Evolutionary conservation across 345 rosid species (phyloP).

Genomic region (Mangifera indica): DNA sequence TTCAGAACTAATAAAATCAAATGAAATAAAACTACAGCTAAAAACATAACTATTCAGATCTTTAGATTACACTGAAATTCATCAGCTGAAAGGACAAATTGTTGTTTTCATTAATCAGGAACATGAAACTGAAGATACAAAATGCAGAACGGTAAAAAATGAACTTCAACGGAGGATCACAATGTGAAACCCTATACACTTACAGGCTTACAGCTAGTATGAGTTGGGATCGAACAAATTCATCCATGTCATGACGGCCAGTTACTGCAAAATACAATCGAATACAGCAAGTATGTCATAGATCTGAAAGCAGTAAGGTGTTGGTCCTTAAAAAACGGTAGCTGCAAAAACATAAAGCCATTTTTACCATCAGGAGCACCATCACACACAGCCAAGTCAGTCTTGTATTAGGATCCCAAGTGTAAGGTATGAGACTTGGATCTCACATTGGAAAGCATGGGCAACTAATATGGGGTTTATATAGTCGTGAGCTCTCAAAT

Average conservation of each 20-base stretch:
- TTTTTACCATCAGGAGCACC: conserved; percentile 97
- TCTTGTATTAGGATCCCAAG: conserved; percentile 96
- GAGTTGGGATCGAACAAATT: conserved; percentile 94
- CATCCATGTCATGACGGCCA: conserved; percentile 99
- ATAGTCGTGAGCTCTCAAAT: no score
- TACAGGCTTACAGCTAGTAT: conserved; percentile 93
- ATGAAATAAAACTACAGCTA: background rate
- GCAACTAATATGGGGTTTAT: no score
- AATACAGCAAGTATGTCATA: conserved; percentile 13
- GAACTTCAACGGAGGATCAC: no score
- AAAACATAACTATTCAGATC: background rate
- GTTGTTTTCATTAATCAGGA: background rate
- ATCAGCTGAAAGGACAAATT: background rate
- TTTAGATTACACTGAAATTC: background rate
- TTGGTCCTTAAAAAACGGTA: background rate
- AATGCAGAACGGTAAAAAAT: no score
- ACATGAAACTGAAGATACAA: background rate
- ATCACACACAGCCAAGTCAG: conserved; percentile 96
- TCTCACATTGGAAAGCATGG: no score
- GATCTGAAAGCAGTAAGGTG: background rate
- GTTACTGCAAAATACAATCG: conserved; percentile 59
- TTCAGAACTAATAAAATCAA: background rate
- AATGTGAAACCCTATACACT: conserved; percentile 26
- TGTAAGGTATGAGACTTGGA: no score
- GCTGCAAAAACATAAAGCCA: conserved; percentile 11